Conservation (phyloP, 495 filamentous ascomycete genomes). For the Coniosporium apollinis region DNA sequence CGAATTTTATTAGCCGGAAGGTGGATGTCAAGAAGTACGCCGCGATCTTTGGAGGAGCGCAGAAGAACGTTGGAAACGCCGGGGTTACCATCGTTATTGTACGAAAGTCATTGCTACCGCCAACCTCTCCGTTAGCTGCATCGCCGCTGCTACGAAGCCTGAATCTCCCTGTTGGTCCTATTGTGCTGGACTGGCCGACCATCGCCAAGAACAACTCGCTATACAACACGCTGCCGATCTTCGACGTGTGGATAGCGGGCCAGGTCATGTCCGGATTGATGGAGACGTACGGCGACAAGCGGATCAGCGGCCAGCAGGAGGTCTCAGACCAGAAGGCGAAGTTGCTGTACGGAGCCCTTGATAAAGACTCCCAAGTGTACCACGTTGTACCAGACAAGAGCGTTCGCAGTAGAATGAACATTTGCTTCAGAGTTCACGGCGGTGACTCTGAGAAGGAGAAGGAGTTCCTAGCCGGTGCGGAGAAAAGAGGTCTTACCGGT, state of each 20-base stretch:
- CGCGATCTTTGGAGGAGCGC: slow-evolving; percentile 63
- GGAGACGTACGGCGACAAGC: slow-evolving; percentile 36
- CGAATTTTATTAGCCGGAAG: slow-evolving; percentile 50
- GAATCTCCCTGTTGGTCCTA: slow-evolving; percentile 57
- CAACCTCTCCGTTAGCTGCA: slow-evolving; percentile 35
- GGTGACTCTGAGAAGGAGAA: slow-evolving; percentile 53
- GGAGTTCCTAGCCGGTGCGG: slow-evolving; percentile 56
- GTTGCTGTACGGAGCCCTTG: slow-evolving; percentile 56
- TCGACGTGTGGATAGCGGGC: slow-evolving; percentile 78
- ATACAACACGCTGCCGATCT: slow-evolving; percentile 91
- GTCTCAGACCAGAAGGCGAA: slow-evolving; percentile 54
- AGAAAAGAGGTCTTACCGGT: slow-evolving; percentile 43
- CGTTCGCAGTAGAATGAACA: slow-evolving; percentile 74
- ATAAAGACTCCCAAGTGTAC: slow-evolving; percentile 52
- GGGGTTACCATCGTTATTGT: slow-evolving; percentile 75
- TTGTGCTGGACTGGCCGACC: slow-evolving; percentile 64
- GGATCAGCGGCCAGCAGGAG: slow-evolving; percentile 54
- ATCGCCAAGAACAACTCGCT: slow-evolving; percentile 77
- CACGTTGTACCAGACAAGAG: slow-evolving; percentile 54
- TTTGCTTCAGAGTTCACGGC: slow-evolving; percentile 65
- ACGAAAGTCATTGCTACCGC: slow-evolving; percentile 57
- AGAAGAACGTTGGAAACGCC: slow-evolving; percentile 80
- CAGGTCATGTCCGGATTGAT: slow-evolving; percentile 62
- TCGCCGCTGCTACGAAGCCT: slow-evolving; percentile 53
- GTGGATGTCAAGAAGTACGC: slow-evolving; percentile 59